A percentile compares a stretch with the other conserved stretches of the same genome.
These are phyloP conservation scores for Neurospora cerealis DNA, from an alignment of 495 filamentous ascomycete genomes.

Conservation along the genomic window DNA sequence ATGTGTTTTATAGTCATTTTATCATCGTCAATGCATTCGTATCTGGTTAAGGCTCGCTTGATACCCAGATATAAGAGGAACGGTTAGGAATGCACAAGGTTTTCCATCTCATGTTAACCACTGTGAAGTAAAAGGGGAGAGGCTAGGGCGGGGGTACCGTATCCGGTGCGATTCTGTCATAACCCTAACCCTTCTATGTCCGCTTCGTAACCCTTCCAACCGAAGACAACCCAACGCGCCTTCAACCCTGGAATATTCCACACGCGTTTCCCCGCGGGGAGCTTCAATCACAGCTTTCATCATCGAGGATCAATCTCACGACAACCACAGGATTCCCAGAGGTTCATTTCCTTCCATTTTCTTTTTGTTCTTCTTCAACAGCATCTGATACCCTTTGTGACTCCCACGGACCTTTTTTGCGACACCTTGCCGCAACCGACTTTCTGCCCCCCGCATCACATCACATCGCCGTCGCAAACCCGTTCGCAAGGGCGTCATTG, in stretches of 20 bases:
- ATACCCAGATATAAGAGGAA: background rate
- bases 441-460: background rate
- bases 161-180: background rate
- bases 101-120: background rate
- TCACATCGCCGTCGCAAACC: background rate
- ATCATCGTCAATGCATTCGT: background rate
- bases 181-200: background rate
- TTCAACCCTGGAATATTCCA: background rate
- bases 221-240: background rate
- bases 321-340: background rate
- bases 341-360: background rate
- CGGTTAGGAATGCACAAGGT: background rate
- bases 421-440: background rate
- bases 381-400: background rate
- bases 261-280: background rate
- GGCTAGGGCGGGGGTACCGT: background rate
- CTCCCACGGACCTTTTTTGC: background rate
- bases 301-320: background rate
- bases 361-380: background rate
- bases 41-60: background rate
- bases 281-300: background rate
- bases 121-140: background rate
- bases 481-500: background rate
- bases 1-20: background rate
- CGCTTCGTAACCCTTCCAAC: background rate